A percentile compares a stretch with the other conserved stretches of the same genome.
phyloP scores from a whole-genome alignment of 75 land plant species.

The Pinus albicaulis region DNA sequence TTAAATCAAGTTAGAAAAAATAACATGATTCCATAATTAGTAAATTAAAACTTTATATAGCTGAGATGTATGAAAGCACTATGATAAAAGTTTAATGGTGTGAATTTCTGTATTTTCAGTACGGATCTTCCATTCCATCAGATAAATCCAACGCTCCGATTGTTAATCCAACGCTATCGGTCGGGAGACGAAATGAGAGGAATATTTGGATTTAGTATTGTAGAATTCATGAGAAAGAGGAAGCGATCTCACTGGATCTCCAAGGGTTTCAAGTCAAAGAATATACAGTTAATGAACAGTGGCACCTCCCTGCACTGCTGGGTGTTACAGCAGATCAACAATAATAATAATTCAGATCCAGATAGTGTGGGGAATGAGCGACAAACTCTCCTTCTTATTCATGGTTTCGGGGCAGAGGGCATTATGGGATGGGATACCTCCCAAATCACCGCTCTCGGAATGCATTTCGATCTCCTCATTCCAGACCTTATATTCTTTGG shows the following conservation, averaged over 20 bases:
- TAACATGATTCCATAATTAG: too few relatives aligned
- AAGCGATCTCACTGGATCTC: slow-evolving; percentile 5
- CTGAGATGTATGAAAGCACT: too few relatives aligned
- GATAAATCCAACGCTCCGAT: too few relatives aligned
- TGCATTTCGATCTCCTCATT: slow-evolving; percentile 42
- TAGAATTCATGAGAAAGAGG: background rate
- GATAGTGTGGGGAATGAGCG: slow-evolving; percentile 5
- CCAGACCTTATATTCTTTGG: slow-evolving; percentile 83
- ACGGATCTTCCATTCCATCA: too few relatives aligned
- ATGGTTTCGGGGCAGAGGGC: slow-evolving; percentile 66
- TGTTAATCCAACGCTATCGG: too few relatives aligned
- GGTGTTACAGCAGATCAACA: slow-evolving; percentile 1
- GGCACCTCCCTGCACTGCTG: slow-evolving; percentile 62
- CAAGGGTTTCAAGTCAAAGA: slow-evolving; percentile 40
- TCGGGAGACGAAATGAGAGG: too few relatives aligned
- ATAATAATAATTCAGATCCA: too few relatives aligned
- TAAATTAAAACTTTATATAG: too few relatives aligned
- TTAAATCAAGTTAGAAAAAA: too few relatives aligned
- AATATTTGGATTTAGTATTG: background rate
- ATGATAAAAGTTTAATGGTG: too few relatives aligned
- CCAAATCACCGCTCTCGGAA: slow-evolving; percentile 24
- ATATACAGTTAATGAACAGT: slow-evolving; percentile 34
- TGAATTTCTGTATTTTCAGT: too few relatives aligned
- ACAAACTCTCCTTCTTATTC: slow-evolving; percentile 46
- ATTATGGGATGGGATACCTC: slow-evolving; percentile 49